Base-by-base conservation (phyloP, 768 basidiomycete genomes). In the Mycena rosella region DNA sequence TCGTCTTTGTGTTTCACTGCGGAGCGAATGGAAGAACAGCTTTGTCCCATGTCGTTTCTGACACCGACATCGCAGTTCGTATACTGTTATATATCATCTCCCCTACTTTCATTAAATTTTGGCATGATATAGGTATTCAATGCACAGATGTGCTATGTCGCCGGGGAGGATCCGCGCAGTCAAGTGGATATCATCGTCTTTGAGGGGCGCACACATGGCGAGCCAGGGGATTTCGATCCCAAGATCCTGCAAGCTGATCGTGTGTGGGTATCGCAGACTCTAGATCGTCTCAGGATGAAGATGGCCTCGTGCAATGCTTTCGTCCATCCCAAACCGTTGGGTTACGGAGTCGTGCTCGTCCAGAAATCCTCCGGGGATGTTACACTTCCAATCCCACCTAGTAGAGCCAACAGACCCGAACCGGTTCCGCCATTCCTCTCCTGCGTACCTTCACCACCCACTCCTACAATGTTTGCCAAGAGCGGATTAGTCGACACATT, bases 1-100 rank as follows among this genome's bases (percentile, higher is more conserved):
- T 65, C 36, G 63, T 58, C 34, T 65, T 65, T 36, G 63, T 65
- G 48, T 51, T 65, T 52, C 63, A 57, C 38, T 65, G 63, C 55
- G 49, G n/a, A 42, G 48, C 47, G 29, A 65, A n/a, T 58, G 29
- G 38, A 57, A 48, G 63, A 36, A 65, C 63, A 36, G 51, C 63
- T 42, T 44, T 65, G 29, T 42, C 47, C 34, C 63, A 65, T 65
- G 56, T 34, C 38, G 63, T 65, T 22, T 57, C 63, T 58, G 56
- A 36, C 34, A 65, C 38, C 55, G 63, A 65, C 42, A 20, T 45
- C 30, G 38, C 47, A 32, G 63, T 65, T 40, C 32, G 63, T 65
- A 30, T 36, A 18, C 32, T 26, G 32, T 38, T 40, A 40, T 42
- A 32, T 63, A 18, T 64, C 24, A 20, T 10, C 42, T 14, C 38